phyloP scores from a whole-genome alignment of 2,329 filamentous ascomycete genomes.

The Ceratocystis huliohia region DNA sequence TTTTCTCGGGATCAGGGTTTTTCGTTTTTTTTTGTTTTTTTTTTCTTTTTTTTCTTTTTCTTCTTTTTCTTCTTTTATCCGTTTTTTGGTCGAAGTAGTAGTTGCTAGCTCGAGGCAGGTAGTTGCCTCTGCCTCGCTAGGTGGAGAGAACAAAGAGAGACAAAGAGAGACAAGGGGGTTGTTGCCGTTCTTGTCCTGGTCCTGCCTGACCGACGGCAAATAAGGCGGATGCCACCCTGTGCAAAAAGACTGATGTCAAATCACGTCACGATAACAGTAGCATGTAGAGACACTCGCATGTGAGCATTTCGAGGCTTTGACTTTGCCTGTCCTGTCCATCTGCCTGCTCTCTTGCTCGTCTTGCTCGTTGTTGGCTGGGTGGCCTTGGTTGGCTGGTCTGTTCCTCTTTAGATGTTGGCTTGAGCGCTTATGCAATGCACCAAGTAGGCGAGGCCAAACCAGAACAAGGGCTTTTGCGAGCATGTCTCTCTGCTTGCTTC shows the following conservation, averaged over 20 bases:
- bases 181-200: too few species aligned
- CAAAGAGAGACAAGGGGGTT: too few species aligned
- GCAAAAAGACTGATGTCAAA: background rate
- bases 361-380: background rate
- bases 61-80: too few species aligned
- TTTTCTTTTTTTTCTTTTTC: background rate
- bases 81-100: too few species aligned
- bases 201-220: background rate
- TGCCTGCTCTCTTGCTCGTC: background rate
- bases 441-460: constrained; percentile 16
- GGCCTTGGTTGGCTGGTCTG: background rate
- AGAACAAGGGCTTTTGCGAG: too few species aligned
- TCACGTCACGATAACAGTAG: background rate
- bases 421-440: constrained; percentile 7
- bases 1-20: background rate
- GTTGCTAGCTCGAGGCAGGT: too few species aligned
- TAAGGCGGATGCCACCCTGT: background rate
- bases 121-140: too few species aligned
- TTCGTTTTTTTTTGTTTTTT: background rate
- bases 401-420: background rate
- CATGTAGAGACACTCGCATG: background rate
- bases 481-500: too few species aligned
- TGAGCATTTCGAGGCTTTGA: background rate
- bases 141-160: too few species aligned
- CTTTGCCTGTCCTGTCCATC: background rate